Evolutionary conservation across 2,329 filamentous ascomycete species (phyloP).

Genomic region (Monilinia laxa): DNA sequence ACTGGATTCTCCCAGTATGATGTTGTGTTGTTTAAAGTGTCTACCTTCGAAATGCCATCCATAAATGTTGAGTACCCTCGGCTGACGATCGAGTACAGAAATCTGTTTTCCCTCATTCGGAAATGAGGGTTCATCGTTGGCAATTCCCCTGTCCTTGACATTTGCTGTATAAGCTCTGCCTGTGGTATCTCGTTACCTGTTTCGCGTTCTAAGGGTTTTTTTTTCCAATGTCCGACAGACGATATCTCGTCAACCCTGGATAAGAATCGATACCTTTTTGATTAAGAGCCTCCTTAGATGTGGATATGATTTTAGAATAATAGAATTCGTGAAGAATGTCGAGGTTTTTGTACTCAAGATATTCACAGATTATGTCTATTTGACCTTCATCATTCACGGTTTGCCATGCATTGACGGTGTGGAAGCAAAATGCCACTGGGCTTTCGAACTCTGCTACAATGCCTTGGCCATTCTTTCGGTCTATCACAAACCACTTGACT

Average conservation of each 20-base stretch:
- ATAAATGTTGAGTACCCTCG: constrained; percentile 59
- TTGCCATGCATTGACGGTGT: too few relatives aligned
- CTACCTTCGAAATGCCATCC: constrained; percentile 65
- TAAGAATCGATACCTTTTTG: constrained; percentile 50
- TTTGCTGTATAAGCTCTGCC: constrained; percentile 45
- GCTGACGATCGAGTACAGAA: constrained; percentile 57
- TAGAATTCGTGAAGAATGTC: constrained; percentile 68
- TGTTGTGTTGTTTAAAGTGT: constrained; percentile 52
- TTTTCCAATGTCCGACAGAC: constrained; percentile 25
- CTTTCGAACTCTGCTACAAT: too few relatives aligned
- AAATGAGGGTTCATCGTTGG: constrained; percentile 61
- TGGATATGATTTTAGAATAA: constrained; percentile 65
- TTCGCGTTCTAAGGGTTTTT: neutral
- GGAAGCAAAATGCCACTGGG: too few relatives aligned
- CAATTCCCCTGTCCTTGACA: constrained; percentile 57
- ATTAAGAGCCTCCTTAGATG: constrained; percentile 39
- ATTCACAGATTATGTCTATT: constrained; percentile 63
- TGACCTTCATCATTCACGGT: neutral
- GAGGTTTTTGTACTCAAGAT: constrained; percentile 58
- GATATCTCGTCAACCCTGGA: constrained; percentile 29
- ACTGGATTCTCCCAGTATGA: constrained; percentile 56
- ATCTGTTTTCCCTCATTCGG: constrained; percentile 50
- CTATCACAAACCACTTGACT: too few relatives aligned
- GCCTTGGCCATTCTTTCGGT: too few relatives aligned
- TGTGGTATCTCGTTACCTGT: neutral